A percentile compares a stretch with the other conserved stretches of the same genome.
These are phyloP conservation scores for Cladobotryum mycophilum DNA, from an alignment of 2,329 filamentous ascomycete species.

Conservation along the genomic window DNA sequence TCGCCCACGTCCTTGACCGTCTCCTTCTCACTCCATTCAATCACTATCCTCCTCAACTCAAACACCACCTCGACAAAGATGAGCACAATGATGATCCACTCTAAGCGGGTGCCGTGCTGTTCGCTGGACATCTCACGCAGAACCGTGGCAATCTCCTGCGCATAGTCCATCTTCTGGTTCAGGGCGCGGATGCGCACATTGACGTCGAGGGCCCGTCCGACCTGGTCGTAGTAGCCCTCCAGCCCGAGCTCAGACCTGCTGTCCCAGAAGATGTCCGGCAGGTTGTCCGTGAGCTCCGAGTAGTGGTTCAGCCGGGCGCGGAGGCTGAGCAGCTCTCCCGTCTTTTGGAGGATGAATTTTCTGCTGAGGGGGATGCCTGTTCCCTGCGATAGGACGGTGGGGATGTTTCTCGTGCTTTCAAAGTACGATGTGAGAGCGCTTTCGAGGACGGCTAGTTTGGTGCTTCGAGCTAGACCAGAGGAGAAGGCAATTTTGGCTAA, in stretches of 20 bases:
- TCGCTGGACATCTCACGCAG: conserved; percentile 83
- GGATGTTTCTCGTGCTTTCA: conserved; percentile 76
- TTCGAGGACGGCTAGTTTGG: conserved; percentile 89
- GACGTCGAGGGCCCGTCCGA: conserved; percentile 84
- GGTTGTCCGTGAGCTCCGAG: conserved; percentile 88
- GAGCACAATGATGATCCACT: conserved; percentile 92
- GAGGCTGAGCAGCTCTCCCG: conserved; percentile 82
- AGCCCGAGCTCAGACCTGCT: conserved; percentile 79
- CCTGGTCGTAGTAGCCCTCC: conserved; percentile 91
- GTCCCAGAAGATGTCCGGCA: conserved; percentile 98
- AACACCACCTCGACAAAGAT: conserved; percentile 91
- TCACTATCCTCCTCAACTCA: conserved; percentile 68
- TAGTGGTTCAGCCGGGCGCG: conserved; percentile 94
- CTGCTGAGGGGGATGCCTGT: conserved; percentile 42
- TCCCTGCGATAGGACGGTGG: conserved; percentile 66
- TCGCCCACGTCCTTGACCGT: not conserved
- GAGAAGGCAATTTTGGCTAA: conserved; percentile 96
- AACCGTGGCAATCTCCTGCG: conserved; percentile 87
- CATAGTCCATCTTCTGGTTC: conserved; percentile 98
- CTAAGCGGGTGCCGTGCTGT: conserved; percentile 78
- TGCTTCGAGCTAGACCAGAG: conserved; percentile 84
- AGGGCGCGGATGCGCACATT: conserved; percentile 82
- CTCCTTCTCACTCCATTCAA: conserved; percentile 46
- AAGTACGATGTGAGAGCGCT: conserved; percentile 78
- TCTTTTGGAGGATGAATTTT: conserved; percentile 83